Evolutionary conservation across 352 stramenopile species (phyloP).

Genomic region (Phytophthora fragariaefolia): DNA sequence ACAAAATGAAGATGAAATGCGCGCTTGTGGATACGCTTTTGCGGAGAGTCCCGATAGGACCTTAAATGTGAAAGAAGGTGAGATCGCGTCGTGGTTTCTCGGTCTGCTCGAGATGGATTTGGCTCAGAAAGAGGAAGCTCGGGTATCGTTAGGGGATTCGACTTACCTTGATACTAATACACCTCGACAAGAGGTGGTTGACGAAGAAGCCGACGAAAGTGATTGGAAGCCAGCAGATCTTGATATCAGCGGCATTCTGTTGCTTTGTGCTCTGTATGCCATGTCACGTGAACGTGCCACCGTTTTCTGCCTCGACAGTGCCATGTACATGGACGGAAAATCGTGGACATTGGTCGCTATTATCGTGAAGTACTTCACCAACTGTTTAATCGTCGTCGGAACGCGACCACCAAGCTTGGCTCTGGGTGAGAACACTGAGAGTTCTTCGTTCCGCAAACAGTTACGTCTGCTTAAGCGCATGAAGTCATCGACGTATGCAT

Average conservation of each 20-base stretch:
- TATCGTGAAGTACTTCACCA: constrained; percentile 88
- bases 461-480: constrained; percentile 77
- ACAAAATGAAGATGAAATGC: constrained; percentile 34
- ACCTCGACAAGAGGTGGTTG: constrained; percentile 16
- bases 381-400: constrained; percentile 78
- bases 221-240: constrained; percentile 71
- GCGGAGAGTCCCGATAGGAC: constrained; percentile 28
- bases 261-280: constrained; percentile 79
- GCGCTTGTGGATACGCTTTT: constrained; percentile 29
- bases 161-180: not conserved
- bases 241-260: constrained; percentile 75
- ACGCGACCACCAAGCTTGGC: constrained; percentile 74
- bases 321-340: constrained; percentile 90
- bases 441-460: constrained; percentile 78
- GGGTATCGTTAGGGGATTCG: constrained; percentile 17
- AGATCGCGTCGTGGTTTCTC: constrained; percentile 77
- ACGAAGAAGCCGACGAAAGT: constrained; percentile 46
- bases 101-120: constrained; percentile 71
- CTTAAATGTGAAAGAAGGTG: constrained; percentile 64
- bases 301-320: constrained; percentile 84
- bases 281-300: constrained; percentile 75
- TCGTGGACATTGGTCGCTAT: constrained; percentile 85
- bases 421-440: constrained; percentile 74
- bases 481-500: constrained; percentile 50
- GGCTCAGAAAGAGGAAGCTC: constrained; percentile 38